Evolutionary conservation across 73 alveolate species (phyloP), one percentile per base, ranked within the genome.

Genomic region (Paramecium primaurelia): DNA sequence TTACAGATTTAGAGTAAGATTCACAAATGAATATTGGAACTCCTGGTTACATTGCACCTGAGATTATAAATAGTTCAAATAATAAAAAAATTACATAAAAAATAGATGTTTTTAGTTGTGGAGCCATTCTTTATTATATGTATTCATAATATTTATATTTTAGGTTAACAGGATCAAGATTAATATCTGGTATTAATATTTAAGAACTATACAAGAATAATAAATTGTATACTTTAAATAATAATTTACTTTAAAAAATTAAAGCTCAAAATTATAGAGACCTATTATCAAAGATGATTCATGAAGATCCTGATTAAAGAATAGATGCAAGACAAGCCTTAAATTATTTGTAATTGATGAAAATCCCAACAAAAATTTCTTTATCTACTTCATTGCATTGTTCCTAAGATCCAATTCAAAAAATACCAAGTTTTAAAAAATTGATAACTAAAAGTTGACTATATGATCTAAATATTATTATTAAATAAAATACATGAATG

Each of bases 21-120:
- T 51, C 36, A 3, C 12, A 49, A 28, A 71, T 59, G 71, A 80
- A 64, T 42, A 59, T 92, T 69, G 98, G 98, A 9, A 96, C 97
- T 11, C 92, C 95, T 20, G 98, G 97, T 30, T 94, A 89, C 30
- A 80, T 94, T 28, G 98, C 98, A 6, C 98, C 98, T 0, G 98
- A 96, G 54, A 68, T 95, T 14, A 16, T 64, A 64, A 64, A 32
- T 64, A 0, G 12, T 20, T 28, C 84, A 10, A 12, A 28, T 54
- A 16, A 54, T 0, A 54, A n/a, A 10, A 64, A 12, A 6, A 28
- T 64, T 3, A 28, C 84, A 32, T 28, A 64, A 64, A 64, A 64
- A 34, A 64, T 28, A 32, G 84, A 64, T 14, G 11, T 64, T 0
- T 64, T 64, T 64, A 64, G 84, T 64, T 64, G 84, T 64, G 84